Conservation (phyloP, 129 eudicot genomes). For the sunflower (Helianthus annuus) region DNA sequence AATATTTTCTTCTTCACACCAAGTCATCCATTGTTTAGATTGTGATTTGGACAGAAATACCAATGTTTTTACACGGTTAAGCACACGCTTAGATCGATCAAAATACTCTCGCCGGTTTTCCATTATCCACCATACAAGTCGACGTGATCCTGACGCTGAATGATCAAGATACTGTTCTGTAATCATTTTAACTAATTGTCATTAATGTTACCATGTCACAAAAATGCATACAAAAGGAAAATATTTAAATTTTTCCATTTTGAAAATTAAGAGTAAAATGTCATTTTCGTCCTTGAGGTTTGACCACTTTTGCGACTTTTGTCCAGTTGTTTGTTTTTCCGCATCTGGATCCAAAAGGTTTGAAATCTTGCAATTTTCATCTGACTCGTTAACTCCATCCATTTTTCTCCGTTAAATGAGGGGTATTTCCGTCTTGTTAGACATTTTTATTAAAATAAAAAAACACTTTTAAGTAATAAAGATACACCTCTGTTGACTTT, state of each 20-base stretch:
- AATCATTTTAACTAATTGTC: conserved; percentile 11
- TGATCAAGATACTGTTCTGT: conserved; percentile 81
- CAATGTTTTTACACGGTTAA: conserved; percentile 73
- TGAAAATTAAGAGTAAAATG: not conserved
- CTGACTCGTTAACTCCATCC: no score
- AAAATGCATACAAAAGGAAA: no score
- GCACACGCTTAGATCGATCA: conserved; percentile 74
- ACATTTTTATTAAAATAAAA: no score
- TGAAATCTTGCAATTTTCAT: no score
- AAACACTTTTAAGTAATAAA: no score
- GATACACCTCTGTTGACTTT: no score
- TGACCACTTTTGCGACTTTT: no score
- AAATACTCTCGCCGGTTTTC: conserved; percentile 97
- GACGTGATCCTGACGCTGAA: conserved; percentile 74
- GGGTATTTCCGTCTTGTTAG: no score
- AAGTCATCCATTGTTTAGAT: conserved; percentile 86
- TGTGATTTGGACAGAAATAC: conserved; percentile 81
- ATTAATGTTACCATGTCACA: not conserved
- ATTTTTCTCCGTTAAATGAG: no score
- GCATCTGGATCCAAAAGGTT: no score
- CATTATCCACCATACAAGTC: conserved; percentile 99
- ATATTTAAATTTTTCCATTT: not conserved
- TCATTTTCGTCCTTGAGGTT: no score
- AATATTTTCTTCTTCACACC: conserved; percentile 90
- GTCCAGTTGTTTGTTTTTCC: no score